Percentiles rank a stretch among this genome's conserved stretches.
phyloP scores from a whole-genome alignment of 768 basidiomycete species.

The Psilocybe cubensis region DNA sequence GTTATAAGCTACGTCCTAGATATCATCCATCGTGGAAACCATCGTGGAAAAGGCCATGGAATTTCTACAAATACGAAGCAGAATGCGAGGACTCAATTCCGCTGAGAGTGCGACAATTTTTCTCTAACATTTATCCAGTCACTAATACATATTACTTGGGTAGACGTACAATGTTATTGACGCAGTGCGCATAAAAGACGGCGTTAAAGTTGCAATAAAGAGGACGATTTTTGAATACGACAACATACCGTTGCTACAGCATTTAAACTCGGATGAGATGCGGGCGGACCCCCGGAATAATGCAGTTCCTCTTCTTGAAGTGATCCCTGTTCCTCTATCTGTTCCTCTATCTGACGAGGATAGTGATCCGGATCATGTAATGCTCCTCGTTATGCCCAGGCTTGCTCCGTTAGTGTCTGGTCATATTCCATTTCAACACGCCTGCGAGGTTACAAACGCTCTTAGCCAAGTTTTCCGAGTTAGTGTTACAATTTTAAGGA shows the following conservation, averaged over 20 bases:
- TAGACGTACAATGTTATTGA: not conserved
- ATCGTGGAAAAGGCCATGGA: conserved; percentile 5
- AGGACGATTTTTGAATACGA: not conserved
- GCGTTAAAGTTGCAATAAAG: conserved; percentile 3
- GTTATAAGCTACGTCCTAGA: conserved; percentile 9
- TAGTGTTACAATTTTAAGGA: no score
- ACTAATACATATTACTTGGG: not conserved
- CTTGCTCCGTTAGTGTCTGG: conserved; percentile 15
- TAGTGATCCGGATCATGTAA: not conserved
- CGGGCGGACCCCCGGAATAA: conserved; percentile 23
- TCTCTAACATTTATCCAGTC: no score
- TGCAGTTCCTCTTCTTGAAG: conserved; percentile 24
- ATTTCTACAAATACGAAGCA: not conserved
- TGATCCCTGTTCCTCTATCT: conserved; percentile 25
- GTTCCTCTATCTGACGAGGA: conserved; percentile 1
- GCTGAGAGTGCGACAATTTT: no score
- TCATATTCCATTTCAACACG: conserved; percentile 19
- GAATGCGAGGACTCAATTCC: not conserved
- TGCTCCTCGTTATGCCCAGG: conserved; percentile 26
- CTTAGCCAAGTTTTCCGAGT: conserved; percentile 22
- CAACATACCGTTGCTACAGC: conserved; percentile 6
- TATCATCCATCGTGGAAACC: conserved; percentile 12
- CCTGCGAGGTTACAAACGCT: conserved; percentile 25
- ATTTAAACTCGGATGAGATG: conserved; percentile 14
- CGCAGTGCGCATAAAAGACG: conserved; percentile 5